Percentiles rank a stretch among this genome's conserved stretches.
These are phyloP conservation scores for Penicillium sp. DNA, from an alignment of 2,329 filamentous ascomycete species.

Conservation along the genomic window DNA sequence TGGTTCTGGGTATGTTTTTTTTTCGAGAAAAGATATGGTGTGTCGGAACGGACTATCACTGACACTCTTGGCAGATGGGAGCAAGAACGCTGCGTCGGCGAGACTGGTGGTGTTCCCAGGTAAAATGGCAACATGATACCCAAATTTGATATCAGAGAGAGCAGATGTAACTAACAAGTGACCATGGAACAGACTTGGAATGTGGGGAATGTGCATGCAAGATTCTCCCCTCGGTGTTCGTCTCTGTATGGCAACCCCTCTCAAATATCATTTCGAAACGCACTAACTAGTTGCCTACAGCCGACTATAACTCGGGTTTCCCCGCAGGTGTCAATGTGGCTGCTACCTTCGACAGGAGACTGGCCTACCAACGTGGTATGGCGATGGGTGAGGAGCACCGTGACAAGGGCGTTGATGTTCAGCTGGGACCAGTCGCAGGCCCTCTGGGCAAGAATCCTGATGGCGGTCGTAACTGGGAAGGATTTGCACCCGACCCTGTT, in stretches of 20 bases:
- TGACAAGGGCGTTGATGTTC: slow-evolving; percentile 72
- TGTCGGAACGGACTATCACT: neutral
- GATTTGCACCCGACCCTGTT: slow-evolving; percentile 71
- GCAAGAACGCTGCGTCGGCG: slow-evolving; percentile 74
- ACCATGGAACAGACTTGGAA: slow-evolving; percentile 49
- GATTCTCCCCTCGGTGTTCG: slow-evolving; percentile 82
- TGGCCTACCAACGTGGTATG: slow-evolving; percentile 68
- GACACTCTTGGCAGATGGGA: slow-evolving; percentile 56
- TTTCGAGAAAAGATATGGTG: neutral
- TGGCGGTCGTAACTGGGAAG: slow-evolving; percentile 69
- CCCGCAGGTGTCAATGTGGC: slow-evolving; percentile 76
- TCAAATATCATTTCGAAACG: neutral
- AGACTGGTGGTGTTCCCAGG: slow-evolving; percentile 55
- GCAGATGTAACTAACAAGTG: slow-evolving; percentile 6
- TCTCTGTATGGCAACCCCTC: slow-evolving; percentile 48
- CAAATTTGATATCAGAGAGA: slow-evolving; percentile 9
- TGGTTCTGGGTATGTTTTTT: slow-evolving; percentile 68
- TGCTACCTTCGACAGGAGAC: slow-evolving; percentile 75
- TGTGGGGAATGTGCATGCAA: slow-evolving; percentile 77
- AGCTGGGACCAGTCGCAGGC: slow-evolving; percentile 76
- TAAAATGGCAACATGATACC: slow-evolving; percentile 16
- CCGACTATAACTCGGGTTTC: slow-evolving; percentile 81
- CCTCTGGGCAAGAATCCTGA: slow-evolving; percentile 69
- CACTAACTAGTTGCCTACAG: slow-evolving; percentile 32
- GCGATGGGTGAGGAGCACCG: slow-evolving; percentile 76